Percentiles rank a stretch among this genome's conserved stretches.
Conservation (phyloP, 2,329 filamentous ascomycete genomes). For the Lecanicillium sp. region DNA sequence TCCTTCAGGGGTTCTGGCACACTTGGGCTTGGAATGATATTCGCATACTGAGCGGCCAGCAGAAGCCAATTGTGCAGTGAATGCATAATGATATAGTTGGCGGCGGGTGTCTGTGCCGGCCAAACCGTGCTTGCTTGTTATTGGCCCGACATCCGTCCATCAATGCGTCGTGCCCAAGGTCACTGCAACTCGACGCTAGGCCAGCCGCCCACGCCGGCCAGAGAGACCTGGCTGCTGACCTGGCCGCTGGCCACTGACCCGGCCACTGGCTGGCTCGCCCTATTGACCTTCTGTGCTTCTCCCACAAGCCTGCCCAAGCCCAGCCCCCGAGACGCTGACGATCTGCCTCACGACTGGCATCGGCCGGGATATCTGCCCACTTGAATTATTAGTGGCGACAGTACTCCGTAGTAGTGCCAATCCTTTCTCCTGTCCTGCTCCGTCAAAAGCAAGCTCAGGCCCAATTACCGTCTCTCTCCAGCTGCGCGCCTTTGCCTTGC, state of each 20-base stretch:
- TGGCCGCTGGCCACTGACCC: no score
- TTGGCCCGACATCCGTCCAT: no score
- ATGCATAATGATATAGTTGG: constrained; percentile 2
- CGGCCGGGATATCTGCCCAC: background rate
- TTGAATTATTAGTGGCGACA: background rate
- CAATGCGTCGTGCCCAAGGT: no score
- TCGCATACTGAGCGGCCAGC: background rate
- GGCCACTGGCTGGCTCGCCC: background rate
- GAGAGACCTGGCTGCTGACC: background rate
- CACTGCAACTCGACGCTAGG: background rate
- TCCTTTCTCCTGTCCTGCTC: background rate
- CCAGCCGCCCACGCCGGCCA: background rate
- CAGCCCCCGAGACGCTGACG: no score
- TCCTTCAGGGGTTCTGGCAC: background rate
- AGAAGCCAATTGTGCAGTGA: constrained; percentile 1
- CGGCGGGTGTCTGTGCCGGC: no score
- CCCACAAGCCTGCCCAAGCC: background rate
- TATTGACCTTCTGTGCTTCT: no score
- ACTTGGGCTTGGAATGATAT: background rate
- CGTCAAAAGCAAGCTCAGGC: background rate
- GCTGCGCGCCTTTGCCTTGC: no score
- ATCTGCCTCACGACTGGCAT: constrained; percentile 6
- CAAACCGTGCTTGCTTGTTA: no score
- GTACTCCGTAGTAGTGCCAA: no score
- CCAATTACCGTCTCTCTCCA: no score